Conservation (phyloP, 2,329 filamentous ascomycete species). For the Lachnellula arida region DNA sequence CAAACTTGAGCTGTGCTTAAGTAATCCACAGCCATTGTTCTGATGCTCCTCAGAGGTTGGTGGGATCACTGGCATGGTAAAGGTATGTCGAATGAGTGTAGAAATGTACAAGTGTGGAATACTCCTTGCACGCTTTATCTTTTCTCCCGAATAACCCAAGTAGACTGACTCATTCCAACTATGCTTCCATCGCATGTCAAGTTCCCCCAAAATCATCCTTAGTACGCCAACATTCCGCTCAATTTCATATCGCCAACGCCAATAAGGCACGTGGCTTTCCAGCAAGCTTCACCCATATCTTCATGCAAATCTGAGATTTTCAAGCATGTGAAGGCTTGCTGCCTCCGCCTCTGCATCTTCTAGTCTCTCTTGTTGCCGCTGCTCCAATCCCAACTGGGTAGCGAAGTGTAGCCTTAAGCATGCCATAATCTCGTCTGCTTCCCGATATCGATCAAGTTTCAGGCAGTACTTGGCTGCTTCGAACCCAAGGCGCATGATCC, state of each 20-base stretch:
- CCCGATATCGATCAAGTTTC: constrained; percentile 15
- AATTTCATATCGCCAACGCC: not conserved
- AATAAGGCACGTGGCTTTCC: not conserved
- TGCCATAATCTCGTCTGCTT: constrained; percentile 27
- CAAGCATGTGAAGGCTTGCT: constrained; percentile 24
- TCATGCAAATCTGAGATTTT: constrained; percentile 17
- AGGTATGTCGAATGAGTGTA: not conserved
- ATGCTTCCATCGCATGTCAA: not conserved
- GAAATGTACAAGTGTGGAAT: not conserved
- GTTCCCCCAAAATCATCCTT: not conserved
- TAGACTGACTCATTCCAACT: not conserved
- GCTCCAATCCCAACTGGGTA: constrained; percentile 13
- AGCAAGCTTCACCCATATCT: not conserved
- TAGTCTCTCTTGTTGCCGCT: constrained; percentile 12
- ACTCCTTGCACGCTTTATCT: not conserved
- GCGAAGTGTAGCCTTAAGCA: constrained; percentile 22
- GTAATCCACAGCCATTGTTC: not conserved
- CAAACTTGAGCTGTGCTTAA: not conserved
- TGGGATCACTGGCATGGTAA: too few species aligned
- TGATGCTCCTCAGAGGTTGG: not conserved
- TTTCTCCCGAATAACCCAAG: not conserved
- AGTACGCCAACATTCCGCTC: not conserved
- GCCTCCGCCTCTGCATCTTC: constrained; percentile 22
- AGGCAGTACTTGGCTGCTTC: constrained; percentile 25
- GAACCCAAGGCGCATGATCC: constrained; percentile 19